Evolutionary conservation across 1,284 basidiomycete genomes (phyloP), one percentile per base, ranked within the genome.

Genomic region (Heterobasidion occidentale): DNA sequence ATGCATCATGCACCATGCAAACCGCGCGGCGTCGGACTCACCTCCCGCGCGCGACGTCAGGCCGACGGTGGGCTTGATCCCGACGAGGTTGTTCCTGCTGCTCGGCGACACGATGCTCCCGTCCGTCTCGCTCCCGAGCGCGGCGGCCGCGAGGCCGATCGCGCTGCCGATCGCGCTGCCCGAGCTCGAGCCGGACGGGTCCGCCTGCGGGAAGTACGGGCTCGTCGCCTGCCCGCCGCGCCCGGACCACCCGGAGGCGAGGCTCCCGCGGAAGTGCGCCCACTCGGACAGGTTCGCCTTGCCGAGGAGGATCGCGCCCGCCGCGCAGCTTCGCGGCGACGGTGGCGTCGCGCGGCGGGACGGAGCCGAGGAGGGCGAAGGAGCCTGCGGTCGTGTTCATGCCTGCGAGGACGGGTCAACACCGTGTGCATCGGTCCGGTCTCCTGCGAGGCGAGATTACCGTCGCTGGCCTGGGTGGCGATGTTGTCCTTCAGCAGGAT

Each of bases 401-500:
- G 0, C 86, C 84, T 81, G 55, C 20, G 9, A 17, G 36, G 36
- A 5, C 27, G 27, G 27, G 19, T 27, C 27, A 27, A 27, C 5
- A 27, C 27, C 27, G 27, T 27, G 27, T 27, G 27, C 27, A 5
- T 5, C 27, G 27, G 27, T 27, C 27, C 27, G 27, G 27, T 27
- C 27, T 27, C 27, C n/a, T 42, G 38, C 11, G 38, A 42, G 38
- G 38, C n/a, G 38, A n/a, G 38, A 54, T 46, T 52, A 67, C 72
- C 72, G 60, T 73, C 70, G 9, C 61, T 61, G 33, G 67, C 59
- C 27, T 69, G 53, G 0, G 76, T 76, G 0, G 77, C 84, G 36
- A 86, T 86, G 62, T 86, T 87, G 64, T 87, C 86, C 68, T 90
- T 90, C 51, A 90, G 60, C 4, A 89, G 68, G 44, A 90, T 74